Evolutionary conservation across 2,329 filamentous ascomycete genomes (phyloP), one percentile per base, ranked within the genome.

Genomic region (Arthrobotrys megalospora): DNA sequence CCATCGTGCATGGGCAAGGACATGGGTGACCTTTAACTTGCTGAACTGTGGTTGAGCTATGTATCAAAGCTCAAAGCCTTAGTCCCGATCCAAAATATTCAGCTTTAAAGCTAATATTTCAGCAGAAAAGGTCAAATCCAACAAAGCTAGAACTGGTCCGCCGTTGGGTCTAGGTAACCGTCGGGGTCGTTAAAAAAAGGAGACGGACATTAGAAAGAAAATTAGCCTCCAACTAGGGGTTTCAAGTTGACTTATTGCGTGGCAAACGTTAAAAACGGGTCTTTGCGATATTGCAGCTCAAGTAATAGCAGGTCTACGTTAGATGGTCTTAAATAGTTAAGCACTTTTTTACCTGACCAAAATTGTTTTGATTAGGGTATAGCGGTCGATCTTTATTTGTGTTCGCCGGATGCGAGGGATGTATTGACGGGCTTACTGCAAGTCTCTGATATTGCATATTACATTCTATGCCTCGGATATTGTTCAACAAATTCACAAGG

Each of bases 191-290:
- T 68, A 53, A 58, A 41, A 28, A 48, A 65, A 67, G 66, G 66
- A 66, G 60, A 64, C 62, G 60, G 53, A 60, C 38, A 71, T 63
- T 48, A 55, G 16, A 6, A 16, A 47, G 32, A 38, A 77, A 41
- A 14, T 12, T 64, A 8, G 10, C 12, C 28, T 43, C 24, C 11
- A 41, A 41, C 55, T 60, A 66, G 69, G 28, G 67, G 73, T 77
- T 77, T 77, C 73, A 77, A 47, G 21, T 77, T 77, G 73, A 77
- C 73, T 77, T 70, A 77, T 52, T 77, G 73, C 73, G 73, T 77
- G 73, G 73, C 73, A 77, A 77, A 76, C 64, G 55, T 69, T 76
- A 21, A 66, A 47, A 52, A 60, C 41, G 21, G 47, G 34, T 38
- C 45, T 71, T 63, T 58, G 43, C 41, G 43, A 75, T 75, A 68